Evolutionary conservation across 2,329 filamentous ascomycete genomes (phyloP), one percentile per base, ranked within the genome.

Genomic region (Penicillium vulpinum): DNA sequence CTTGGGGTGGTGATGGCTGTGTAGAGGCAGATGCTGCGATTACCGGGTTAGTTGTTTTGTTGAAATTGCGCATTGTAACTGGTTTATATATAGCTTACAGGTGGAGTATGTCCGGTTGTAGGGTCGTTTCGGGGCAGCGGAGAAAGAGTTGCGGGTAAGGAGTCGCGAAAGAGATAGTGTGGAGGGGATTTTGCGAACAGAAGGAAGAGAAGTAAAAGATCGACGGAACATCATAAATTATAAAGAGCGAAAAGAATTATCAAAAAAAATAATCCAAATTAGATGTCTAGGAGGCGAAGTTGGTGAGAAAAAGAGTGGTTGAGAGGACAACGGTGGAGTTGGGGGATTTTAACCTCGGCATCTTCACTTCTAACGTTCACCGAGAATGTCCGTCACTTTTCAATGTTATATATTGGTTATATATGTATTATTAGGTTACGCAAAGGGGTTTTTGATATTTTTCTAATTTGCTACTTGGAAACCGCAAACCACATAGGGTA

Each of bases 111-210:
- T 24, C 18, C 46, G 38, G 15, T 15, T 50, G 10, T 31, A 35
- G 28, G 18, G 5, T n/a, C 15, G 26, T 10, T 43, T 54, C 36
- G 51, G 51, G 21, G 36, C 13, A 49, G 36, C 29, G 45, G 43
- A 40, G 33, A 54, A 24, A 21, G 44, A 35, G 28, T 38, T 35
- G 24, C n/a, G 31, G 38, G 13, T 26, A n/a, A 51, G 58, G n/a
- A 58, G 54, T 31, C 51, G 60, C 7, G 38, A 43, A 36, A 49
- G 28, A 33, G 71, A 57, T 13, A 44, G 58, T 10, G 50, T 58
- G 6, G 61, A 64, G 11, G 75, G 75, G 1, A 51, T 21, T 11
- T 36, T 1, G 10, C 21, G 49, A 33, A 51, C 40, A 45, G 29
- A 44, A 54, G 29, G 51, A 44, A 57, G 41, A 29, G 41, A 45